phyloP scores from a whole-genome alignment of 2,329 filamentous ascomycete species.

The Microdochium trichocladiopsis region DNA sequence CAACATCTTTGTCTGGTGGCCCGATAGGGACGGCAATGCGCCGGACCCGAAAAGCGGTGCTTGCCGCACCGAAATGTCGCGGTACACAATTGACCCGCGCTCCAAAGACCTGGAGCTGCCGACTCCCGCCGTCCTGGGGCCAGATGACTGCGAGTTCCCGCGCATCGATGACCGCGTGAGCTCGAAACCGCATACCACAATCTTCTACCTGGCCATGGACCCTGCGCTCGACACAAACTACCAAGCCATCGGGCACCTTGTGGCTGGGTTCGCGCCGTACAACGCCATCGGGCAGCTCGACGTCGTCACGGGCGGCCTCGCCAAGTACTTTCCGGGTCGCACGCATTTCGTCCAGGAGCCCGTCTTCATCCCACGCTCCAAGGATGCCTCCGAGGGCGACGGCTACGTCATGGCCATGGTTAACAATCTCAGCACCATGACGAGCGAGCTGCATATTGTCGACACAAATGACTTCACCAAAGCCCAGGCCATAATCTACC shows the following conservation, averaged over 20 bases:
- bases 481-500: constrained; percentile 8
- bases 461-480: constrained; percentile 11
- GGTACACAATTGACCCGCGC: constrained; percentile 15
- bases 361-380: constrained; percentile 28
- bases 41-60: constrained; percentile 18
- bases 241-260: constrained; percentile 15
- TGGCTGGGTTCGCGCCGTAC: constrained; percentile 7
- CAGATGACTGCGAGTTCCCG: constrained; percentile 27
- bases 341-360: constrained; percentile 32
- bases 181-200: constrained; percentile 26
- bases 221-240: constrained; percentile 19
- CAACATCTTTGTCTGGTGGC: constrained; percentile 35
- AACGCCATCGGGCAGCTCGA: constrained; percentile 20
- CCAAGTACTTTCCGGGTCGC: constrained; percentile 21
- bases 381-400: constrained; percentile 27
- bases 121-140: constrained; percentile 10
- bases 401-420: constrained; percentile 31
- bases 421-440: constrained; percentile 10
- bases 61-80: constrained; percentile 10
- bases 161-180: constrained; percentile 35
- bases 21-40: constrained; percentile 24
- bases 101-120: constrained; percentile 13
- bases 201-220: constrained; percentile 31
- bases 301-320: constrained; percentile 4
- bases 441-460: constrained; percentile 13